Base-by-base conservation (phyloP, 1,284 basidiomycete species). In the Coniophora puteana region DNA sequence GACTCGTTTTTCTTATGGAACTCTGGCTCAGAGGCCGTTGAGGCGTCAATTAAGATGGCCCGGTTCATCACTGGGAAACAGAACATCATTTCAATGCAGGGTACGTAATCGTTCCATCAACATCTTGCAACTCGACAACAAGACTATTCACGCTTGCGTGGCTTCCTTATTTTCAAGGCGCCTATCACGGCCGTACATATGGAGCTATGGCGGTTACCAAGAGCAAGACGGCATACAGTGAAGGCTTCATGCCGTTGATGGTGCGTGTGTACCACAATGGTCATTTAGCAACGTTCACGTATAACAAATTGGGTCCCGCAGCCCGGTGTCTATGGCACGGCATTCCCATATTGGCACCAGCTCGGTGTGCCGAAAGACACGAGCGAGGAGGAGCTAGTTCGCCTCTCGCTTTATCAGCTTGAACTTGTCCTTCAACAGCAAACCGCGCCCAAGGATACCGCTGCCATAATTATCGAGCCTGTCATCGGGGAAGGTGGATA, bases 1-100 rank as follows among this genome's bases (percentile, higher is more conserved):
- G 88, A 94, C 64, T 90, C 90, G 14, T 94, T 97, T 75, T 95
- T 91, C 75, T 89, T 94, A 65, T 92, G 89, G 88, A 97, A 93
- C 71, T 95, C 92, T 5, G 93, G 92, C 12, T 86, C 90, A 3
- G 93, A 96, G 59, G 93, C 91, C 0, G 76, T 93, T 28, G 90
- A 96, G 65, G 89, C 81, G 2, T 71, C 86, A 2, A 61, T 93
- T 45, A 93, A 93, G 66, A 79, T 89, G 66, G 87, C 89, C 2
- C 78, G 93, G 28, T 61, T 65, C 13, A 69, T 83, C 25, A 96
- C 93, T 1, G 78, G 80, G 33, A 75, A 80, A 48, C 89, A 91
- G 59, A 93, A 95, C 59, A 79, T 97, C 49, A 92, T 97, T 48
- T 72, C 80, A 44, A 90, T 96, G 84, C 92, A 95, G 65, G 88